Evolutionary conservation across 192 early-diverging fungal genomes (phyloP), one percentile per base, ranked within the genome.

Genomic region (Paraglomus occultum): DNA sequence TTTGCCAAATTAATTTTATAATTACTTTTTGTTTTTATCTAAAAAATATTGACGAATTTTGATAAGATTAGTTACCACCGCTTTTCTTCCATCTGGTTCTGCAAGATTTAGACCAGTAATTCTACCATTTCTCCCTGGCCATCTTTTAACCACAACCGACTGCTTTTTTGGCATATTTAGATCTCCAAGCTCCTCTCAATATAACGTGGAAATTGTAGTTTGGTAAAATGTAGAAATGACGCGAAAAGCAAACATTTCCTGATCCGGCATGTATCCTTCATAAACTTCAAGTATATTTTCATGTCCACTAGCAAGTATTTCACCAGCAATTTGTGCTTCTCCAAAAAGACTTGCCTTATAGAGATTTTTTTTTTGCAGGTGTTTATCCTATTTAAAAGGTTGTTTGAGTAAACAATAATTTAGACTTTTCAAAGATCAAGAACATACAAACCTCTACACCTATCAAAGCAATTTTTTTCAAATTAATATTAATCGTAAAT

Each of bases 31-130:
- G n/a, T n/a, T n/a, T n/a, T n/a, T n/a, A n/a, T n/a, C n/a, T 53
- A 61, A 61, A 61, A 61, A 44, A 23, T 40, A 0, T 44, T 60
- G 31, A 40, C 59, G 59, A 45, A 61, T 61, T 40, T 61, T 61
- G 59, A 44, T 45, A 14, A 61, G 42, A 23, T n/a, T 20, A 6
- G 38, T 61, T 44, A 61, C 10, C 38, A 61, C 59, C 40, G 43
- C 15, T 43, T 17, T 40, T 61, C 59, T 61, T 61, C 42, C 43
- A 0, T 39, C 58, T 43, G 58, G 58, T 3, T 60, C 40, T 1
- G 58, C 42, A 39, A 60, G 40, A 44, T 60, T 14, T 14, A 60
- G 11, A 60, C 58, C 58, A 43, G 58, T 60, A 4, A 6, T n/a
- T 46, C 4, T 5, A 45, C 40, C 43, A 61, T 61, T 61, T 20